Base-by-base conservation (phyloP, 1,284 basidiomycete species). In the Neonothopanus nambi region DNA sequence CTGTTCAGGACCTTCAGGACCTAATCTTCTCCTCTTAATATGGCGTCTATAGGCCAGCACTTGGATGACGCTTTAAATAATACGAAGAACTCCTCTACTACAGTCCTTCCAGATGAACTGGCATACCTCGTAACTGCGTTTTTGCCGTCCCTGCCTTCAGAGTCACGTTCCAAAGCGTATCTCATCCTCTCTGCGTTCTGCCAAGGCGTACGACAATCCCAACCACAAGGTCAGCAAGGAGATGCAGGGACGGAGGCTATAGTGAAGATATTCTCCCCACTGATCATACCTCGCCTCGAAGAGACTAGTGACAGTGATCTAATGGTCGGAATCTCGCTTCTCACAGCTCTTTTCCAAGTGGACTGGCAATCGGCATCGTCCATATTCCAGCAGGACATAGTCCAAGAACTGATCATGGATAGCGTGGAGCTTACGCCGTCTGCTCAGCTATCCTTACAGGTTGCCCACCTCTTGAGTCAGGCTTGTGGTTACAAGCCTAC, bases 281-380 rank as follows among this genome's bases (percentile, higher is more conserved):
- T 71, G 0, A 66, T 85, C 28, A 55, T 75, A 2, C 67, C 71
- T 28, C 73, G 72, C 45, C 70, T 90, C 11, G 72, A 78, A 37
- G 83, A 85, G 47, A 77, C 78, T 4, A 72, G 76, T 35, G 84
- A 87, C 63, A 59, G 64, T 44, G 71, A 71, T 26, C 67, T 82
- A 23, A 67, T 85, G 17, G 70, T 70, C 12, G 81, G 80, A 5
- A 69, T 88, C 36, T 79, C 81, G 0, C 85, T 91, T 63, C 73
- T 92, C 42, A 72, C 78, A 12, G 87, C 87, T 0, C 70, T 93
- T 23, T 89, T 92, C 62, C 88, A 91, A 65, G 82, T 92, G 35
- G 88, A 91, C 61, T 80, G 83, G 68, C 69, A 77, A 48, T 71
- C 82, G 3, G 89, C 85, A 12, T 74, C 84, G 11, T 62, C 75